phyloP scores from a whole-genome alignment of 768 basidiomycete species.

The Tylopilus balloui region DNA sequence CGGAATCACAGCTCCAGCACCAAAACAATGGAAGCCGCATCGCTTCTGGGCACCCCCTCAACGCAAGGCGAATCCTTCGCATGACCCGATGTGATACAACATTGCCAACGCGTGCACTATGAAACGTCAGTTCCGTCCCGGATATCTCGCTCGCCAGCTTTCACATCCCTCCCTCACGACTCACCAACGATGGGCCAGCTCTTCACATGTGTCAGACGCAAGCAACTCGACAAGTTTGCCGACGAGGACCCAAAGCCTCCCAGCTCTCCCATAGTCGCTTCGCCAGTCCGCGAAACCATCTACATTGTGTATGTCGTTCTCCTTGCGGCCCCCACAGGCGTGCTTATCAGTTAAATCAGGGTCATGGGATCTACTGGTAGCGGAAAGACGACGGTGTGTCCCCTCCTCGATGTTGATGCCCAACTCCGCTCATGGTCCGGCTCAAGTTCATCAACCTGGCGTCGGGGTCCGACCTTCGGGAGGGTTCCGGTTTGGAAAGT shows the following conservation, averaged over 20 bases:
- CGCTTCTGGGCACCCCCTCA: constrained; percentile 25
- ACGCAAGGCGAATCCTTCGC: constrained; percentile 25
- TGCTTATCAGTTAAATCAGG: constrained; percentile 29
- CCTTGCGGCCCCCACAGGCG: not conserved
- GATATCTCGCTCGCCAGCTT: constrained; percentile 24
- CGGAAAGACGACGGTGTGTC: constrained; percentile 33
- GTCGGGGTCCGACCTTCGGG: constrained; percentile 30
- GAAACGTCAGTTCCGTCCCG: constrained; percentile 25
- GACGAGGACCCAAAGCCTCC: constrained; percentile 27
- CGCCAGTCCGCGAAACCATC: constrained; percentile 23
- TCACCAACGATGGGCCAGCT: constrained; percentile 28
- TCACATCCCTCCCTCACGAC: constrained; percentile 14
- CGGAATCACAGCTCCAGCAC: constrained; percentile 16
- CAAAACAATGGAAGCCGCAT: constrained; percentile 17
- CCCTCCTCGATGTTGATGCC: not conserved
- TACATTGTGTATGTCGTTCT: constrained; percentile 25
- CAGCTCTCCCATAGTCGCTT: constrained; percentile 5
- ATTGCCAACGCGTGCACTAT: constrained; percentile 26
- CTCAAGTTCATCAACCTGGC: constrained; percentile 37
- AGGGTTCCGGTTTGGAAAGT: constrained; percentile 34
- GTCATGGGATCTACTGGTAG: constrained; percentile 35
- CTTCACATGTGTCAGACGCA: constrained; percentile 24
- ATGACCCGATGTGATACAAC: constrained; percentile 28
- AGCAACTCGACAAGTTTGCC: constrained; percentile 22
- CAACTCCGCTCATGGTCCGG: constrained; percentile 1